Percentiles rank a stretch among this genome's conserved stretches.
phyloP scores from a whole-genome alignment of 2,329 filamentous ascomycete genomes.

The Aspergillus viridinutans region DNA sequence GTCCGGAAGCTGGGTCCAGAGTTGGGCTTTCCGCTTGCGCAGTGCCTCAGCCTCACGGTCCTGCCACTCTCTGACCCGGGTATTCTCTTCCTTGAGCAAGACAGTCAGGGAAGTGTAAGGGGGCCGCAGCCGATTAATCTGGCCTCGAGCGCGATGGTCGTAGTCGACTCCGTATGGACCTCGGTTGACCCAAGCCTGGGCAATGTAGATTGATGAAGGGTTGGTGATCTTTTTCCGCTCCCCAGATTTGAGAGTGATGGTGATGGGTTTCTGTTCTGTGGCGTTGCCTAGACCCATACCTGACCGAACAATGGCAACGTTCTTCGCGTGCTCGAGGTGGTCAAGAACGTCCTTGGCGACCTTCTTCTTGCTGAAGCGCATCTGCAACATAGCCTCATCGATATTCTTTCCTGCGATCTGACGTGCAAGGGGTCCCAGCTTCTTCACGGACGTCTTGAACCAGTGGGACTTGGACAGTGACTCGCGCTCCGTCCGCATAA shows the following conservation, averaged over 20 bases:
- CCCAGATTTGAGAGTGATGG: slow-evolving; percentile 71
- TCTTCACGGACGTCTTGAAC: slow-evolving; percentile 86
- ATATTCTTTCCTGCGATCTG: slow-evolving; percentile 93
- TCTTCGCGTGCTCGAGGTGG: slow-evolving; percentile 75
- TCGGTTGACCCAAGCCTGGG: slow-evolving; percentile 87
- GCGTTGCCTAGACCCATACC: slow-evolving; percentile 70
- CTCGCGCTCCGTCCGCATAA: slow-evolving; percentile 63
- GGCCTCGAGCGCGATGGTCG: slow-evolving; percentile 73
- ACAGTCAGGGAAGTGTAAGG: slow-evolving; percentile 74
- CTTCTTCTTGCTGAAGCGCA: slow-evolving; percentile 94
- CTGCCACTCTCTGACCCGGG: slow-evolving; percentile 72
- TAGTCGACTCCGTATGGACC: slow-evolving; percentile 59
- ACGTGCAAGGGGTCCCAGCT: slow-evolving; percentile 76
- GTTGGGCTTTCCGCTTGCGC: slow-evolving; percentile 68
- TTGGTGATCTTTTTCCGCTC: slow-evolving; percentile 67
- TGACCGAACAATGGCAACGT: slow-evolving; percentile 71
- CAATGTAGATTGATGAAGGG: slow-evolving; percentile 79
- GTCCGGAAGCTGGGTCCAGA: slow-evolving; percentile 86
- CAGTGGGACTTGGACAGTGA: slow-evolving; percentile 60
- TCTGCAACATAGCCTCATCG: slow-evolving; percentile 88
- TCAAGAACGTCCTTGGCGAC: slow-evolving; percentile 73
- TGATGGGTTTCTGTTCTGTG: slow-evolving; percentile 40
- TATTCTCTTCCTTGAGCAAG: slow-evolving; percentile 89
- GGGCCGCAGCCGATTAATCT: slow-evolving; percentile 62
- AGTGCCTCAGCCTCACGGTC: slow-evolving; percentile 73